Evolutionary conservation across 1,284 basidiomycete species (phyloP), one percentile per base, ranked within the genome.

Genomic region (Neonothopanus nambi): DNA sequence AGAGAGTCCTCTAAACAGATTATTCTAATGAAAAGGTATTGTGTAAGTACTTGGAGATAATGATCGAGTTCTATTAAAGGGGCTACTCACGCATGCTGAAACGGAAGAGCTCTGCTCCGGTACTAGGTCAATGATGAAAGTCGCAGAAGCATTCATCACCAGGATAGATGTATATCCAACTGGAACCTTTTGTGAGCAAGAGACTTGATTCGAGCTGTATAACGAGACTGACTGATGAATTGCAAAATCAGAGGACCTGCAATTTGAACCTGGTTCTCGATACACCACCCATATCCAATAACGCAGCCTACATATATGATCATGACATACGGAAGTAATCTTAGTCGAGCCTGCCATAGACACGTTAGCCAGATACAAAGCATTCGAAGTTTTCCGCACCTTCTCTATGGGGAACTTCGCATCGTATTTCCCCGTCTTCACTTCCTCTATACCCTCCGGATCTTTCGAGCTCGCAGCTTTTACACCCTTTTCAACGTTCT

Each of bases 211-310:
- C 83, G 67, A 55, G 85, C 86, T 68, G 33, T 81, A 63, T 66
- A 55, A 82, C 79, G 28, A 88, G 61, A 39, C 88, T 70, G 17
- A 89, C 67, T 5, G 26, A 81, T 64, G 48, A 84, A 66, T 55
- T 84, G 80, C 23, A 89, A 60, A 35, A 88, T 69, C 17, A 89
- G 66, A 5, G 86, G 84, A 0, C 65, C 79, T 0, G 82, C 80
- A 35, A 88, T 73, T 54, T 74, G 74, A 0, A 80, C 77, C 37
- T 67, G 65, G 42, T 67, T 67, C 48, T 85, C 71, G 11, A 89
- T 61, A 52, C 76, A 76, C 86, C 87, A 89, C 2, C 87, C 87
- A 61, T 88, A 89, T 17, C 79, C 82, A 30, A 78, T 72, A 50
- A 73, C 76, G 23, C 70, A 72, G 1, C 60, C 71, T 8, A 69